These are phyloP conservation scores for Skeletonema costatum DNA, from an alignment of 108 stramenopile species.

Conservation along the genomic window DNA sequence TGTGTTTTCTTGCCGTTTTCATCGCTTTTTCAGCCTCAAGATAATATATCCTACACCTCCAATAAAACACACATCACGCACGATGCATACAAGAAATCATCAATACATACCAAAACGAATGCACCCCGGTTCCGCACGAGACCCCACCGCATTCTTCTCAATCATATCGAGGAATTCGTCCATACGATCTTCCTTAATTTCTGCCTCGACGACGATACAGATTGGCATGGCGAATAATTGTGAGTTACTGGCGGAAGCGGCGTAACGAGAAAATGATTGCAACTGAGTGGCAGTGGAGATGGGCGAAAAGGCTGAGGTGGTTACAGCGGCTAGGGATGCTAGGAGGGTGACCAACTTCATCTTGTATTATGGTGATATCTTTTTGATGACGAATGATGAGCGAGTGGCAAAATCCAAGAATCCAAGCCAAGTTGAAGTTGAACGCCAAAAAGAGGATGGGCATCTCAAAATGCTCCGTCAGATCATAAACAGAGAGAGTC, in stretches of 20 bases:
- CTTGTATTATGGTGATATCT: too few species aligned
- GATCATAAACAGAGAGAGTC: too few species aligned
- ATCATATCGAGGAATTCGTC: constrained; percentile 85
- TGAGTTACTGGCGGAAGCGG: constrained; percentile 1
- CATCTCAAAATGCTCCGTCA: too few species aligned
- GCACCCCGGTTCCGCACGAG: constrained; percentile 83
- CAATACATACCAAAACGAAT: constrained; percentile 67
- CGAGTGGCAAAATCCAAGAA: too few species aligned
- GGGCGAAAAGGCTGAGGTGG: constrained; percentile 29
- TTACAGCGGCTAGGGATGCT: not conserved
- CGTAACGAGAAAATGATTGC: constrained; percentile 1
- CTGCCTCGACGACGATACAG: constrained; percentile 72
- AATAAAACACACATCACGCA: not conserved
- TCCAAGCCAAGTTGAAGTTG: too few species aligned
- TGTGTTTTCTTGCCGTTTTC: too few species aligned
- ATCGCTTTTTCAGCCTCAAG: not conserved
- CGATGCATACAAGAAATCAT: constrained; percentile 1
- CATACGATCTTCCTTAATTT: constrained; percentile 76
- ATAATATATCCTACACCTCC: not conserved
- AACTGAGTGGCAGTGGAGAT: not conserved
- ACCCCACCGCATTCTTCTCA: constrained; percentile 72
- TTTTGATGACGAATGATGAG: too few species aligned
- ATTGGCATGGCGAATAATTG: constrained; percentile 51
- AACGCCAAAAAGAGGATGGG: too few species aligned
- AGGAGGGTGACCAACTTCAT: not conserved